Evolutionary conservation across 345 rosid genomes (phyloP).

Genomic region (Rhodamnia argentea): DNA sequence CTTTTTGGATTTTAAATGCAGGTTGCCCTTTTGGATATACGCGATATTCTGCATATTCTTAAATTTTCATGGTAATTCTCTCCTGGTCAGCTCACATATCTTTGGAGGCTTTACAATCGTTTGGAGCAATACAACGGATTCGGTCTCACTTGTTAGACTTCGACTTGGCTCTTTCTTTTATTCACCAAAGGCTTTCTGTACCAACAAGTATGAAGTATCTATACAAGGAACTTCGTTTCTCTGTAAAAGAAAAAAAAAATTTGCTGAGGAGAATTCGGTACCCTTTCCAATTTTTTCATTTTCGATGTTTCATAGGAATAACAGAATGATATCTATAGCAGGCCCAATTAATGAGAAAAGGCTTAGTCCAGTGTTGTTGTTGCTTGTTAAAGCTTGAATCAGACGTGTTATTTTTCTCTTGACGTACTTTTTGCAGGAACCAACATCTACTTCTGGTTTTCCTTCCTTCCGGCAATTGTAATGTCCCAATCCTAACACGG

Average conservation of each 20-base stretch:
- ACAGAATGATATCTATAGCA: not conserved
- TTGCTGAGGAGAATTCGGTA: not conserved
- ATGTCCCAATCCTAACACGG: constrained; percentile 2
- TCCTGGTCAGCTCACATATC: not conserved
- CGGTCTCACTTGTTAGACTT: not conserved
- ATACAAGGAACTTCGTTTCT: not conserved
- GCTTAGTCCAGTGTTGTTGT: not conserved
- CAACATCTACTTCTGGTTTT: constrained; percentile 48
- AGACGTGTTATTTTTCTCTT: not conserved
- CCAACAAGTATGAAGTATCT: not conserved
- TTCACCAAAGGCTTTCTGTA: not conserved
- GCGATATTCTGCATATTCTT: constrained; percentile 45
- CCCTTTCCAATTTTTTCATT: not conserved
- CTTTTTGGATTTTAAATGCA: constrained; percentile 24
- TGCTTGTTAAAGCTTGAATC: not conserved
- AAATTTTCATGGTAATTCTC: constrained; percentile 54
- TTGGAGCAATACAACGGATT: not conserved
- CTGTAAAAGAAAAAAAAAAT: not conserved
- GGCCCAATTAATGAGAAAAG: not conserved
- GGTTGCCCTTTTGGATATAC: constrained; percentile 59
- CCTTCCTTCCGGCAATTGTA: constrained; percentile 58
- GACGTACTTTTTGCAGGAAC: constrained; percentile 28
- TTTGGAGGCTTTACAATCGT: not conserved
- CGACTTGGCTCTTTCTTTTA: not conserved
- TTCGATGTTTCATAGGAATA: not conserved